Conservation (phyloP, 352 stramenopile genomes). For the Phytophthora chlamydospora region DNA sequence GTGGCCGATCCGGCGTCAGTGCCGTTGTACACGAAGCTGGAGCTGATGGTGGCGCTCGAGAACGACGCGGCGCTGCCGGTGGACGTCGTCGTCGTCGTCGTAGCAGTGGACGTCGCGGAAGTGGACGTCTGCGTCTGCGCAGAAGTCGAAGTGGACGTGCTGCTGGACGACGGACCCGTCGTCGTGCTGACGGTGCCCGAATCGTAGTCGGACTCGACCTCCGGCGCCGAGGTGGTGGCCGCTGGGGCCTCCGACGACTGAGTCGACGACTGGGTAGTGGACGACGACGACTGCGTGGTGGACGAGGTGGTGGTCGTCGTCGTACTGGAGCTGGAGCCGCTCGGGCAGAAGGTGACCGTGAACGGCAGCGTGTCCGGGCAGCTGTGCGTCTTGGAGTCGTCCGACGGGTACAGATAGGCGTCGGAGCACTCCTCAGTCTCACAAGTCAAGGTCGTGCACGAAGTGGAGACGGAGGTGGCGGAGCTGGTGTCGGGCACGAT, state of each 20-base stretch:
- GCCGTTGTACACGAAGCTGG: conserved; percentile 47
- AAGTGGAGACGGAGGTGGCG: conserved; percentile 21
- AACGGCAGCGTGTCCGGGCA: conserved; percentile 45
- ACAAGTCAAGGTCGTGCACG: conserved; percentile 38
- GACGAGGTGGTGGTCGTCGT: conserved; percentile 11
- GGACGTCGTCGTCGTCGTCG: conserved; percentile 18
- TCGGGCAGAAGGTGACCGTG: conserved; percentile 53
- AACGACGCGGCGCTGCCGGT: conserved; percentile 36
- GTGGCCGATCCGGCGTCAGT: conserved; percentile 39
- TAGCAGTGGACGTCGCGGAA: conserved; percentile 12
- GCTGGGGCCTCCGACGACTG: conserved; percentile 18
- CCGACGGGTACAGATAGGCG: conserved; percentile 55
- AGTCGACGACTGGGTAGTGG: conserved; percentile 17
- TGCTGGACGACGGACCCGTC: conserved; percentile 9
- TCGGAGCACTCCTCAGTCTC: conserved; percentile 39
- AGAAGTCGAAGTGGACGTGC: conserved; percentile 14
- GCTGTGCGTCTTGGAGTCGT: conserved; percentile 58
- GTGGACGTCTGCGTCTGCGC: conserved; percentile 16
- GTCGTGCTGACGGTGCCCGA: conserved; percentile 27
- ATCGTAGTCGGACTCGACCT: conserved; percentile 37
- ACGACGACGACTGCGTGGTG: conserved; percentile 5
- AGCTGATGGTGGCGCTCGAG: conserved; percentile 41
- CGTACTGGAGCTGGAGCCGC: conserved; percentile 20
- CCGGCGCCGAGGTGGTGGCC: conserved; percentile 13
- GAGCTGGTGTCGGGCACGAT: conserved; percentile 43